These are phyloP conservation scores for Mycena maculata DNA, from an alignment of 768 basidiomycete species.

Conservation along the genomic window DNA sequence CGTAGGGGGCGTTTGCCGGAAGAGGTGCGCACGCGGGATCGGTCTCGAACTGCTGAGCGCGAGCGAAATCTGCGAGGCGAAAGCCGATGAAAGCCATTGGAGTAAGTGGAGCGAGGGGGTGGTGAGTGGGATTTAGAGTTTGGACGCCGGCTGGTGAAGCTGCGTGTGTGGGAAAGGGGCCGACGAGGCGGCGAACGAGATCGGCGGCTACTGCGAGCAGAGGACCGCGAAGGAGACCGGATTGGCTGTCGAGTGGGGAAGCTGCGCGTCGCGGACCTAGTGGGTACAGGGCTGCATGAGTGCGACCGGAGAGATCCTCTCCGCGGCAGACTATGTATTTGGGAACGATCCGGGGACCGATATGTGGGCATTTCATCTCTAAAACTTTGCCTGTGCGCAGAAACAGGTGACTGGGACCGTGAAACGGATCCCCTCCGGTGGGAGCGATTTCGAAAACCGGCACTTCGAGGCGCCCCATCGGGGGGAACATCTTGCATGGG, in stretches of 20 bases:
- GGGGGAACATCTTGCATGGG: background rate
- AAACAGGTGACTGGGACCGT: conserved; percentile 1
- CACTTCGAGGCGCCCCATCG: background rate
- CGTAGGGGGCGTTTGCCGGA: background rate
- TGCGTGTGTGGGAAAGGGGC: conserved; percentile 7
- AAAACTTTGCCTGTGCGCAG: conserved; percentile 1
- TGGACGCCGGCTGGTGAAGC: conserved; percentile 15
- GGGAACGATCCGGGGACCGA: conserved; percentile 21
- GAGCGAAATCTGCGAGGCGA: conserved; percentile 13
- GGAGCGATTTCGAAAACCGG: background rate
- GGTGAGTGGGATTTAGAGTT: conserved; percentile 18
- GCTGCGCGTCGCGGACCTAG: background rate
- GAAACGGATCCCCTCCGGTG: conserved; percentile 17
- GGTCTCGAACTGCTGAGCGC: background rate
- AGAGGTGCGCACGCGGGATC: conserved; percentile 14
- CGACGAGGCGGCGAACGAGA: conserved; percentile 8
- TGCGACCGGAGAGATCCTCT: conserved; percentile 7
- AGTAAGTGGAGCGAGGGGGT: conserved; percentile 16
- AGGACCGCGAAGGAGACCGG: conserved; percentile 8
- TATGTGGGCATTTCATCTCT: conserved; percentile 18
- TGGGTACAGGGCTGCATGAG: conserved; percentile 13
- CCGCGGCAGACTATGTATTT: conserved; percentile 11
- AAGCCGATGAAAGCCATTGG: conserved; percentile 2
- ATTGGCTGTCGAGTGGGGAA: background rate
- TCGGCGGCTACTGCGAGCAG: conserved; percentile 3